Conservation (phyloP, 352 stramenopile species). For the Phytophthora ramorum region DNA sequence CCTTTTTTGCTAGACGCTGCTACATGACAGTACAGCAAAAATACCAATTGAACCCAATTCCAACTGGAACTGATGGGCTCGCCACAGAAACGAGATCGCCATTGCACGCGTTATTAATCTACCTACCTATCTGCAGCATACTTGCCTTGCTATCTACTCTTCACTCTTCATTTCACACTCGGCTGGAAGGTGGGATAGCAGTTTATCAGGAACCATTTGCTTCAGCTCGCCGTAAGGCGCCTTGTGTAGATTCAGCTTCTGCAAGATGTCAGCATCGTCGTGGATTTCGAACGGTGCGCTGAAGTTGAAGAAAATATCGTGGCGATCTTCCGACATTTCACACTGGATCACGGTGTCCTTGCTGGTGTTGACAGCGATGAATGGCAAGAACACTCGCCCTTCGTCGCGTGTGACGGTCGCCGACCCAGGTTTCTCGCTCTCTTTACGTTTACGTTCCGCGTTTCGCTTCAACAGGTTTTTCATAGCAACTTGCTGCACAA, state of each 20-base stretch:
- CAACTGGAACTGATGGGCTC: constrained; percentile 17
- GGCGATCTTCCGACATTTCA: constrained; percentile 95
- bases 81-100: not conserved
- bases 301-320: constrained; percentile 98
- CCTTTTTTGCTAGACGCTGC: constrained; percentile 13
- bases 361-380: constrained; percentile 97
- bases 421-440: constrained; percentile 37
- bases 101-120: constrained; percentile 32
- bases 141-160: constrained; percentile 36
- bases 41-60: constrained; percentile 19
- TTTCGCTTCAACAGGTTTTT: constrained; percentile 94
- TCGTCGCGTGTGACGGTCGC: constrained; percentile 57
- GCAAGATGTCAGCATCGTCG: constrained; percentile 97
- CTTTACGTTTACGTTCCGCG: constrained; percentile 60
- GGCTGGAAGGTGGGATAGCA: constrained; percentile 78
- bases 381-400: constrained; percentile 94
- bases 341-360: constrained; percentile 96
- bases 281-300: constrained; percentile 97
- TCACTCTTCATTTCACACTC: constrained; percentile 83
- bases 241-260: constrained; percentile 93
- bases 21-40: constrained; percentile 10
- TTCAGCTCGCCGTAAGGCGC: constrained; percentile 68
- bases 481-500: constrained; percentile 95
- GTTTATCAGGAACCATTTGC: constrained; percentile 75
- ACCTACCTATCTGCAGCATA: constrained; percentile 19